These are phyloP conservation scores for Striga asiatica DNA, from an alignment of 257 asterid genomes.

Conservation along the genomic window DNA sequence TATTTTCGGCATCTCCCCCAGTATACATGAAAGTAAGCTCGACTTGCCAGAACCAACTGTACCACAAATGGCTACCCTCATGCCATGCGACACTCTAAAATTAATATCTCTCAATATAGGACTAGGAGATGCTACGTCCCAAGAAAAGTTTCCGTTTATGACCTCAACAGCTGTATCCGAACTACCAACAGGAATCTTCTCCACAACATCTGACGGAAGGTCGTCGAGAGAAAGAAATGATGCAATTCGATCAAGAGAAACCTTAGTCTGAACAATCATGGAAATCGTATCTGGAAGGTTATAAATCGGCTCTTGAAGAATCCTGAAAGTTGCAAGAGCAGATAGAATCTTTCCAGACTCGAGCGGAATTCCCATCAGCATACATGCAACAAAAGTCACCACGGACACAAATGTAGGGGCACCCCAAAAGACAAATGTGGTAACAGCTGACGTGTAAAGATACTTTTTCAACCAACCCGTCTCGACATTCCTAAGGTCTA, in stretches of 20 bases:
- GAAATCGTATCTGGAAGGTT: slow-evolving; percentile 74
- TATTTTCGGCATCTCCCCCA: slow-evolving; percentile 40
- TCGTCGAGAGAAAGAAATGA: slow-evolving; percentile 79
- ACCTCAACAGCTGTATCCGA: slow-evolving; percentile 52
- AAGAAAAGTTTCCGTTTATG: slow-evolving; percentile 53
- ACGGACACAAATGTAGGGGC: slow-evolving; percentile 78
- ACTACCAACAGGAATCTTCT: slow-evolving; percentile 42
- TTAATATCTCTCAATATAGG: slow-evolving; percentile 53
- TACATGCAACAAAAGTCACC: slow-evolving; percentile 16
- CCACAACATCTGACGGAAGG: slow-evolving; percentile 38
- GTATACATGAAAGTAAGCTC: neutral
- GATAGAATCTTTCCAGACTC: neutral
- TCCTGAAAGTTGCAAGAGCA: slow-evolving; percentile 59
- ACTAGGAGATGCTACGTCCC: slow-evolving; percentile 46
- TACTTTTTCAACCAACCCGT: slow-evolving; percentile 16
- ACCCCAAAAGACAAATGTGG: slow-evolving; percentile 58
- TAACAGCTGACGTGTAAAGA: slow-evolving; percentile 41
- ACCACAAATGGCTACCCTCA: slow-evolving; percentile 89
- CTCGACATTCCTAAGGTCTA: neutral
- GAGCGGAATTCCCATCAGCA: neutral
- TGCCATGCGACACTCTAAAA: slow-evolving; percentile 44
- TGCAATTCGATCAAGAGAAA: slow-evolving; percentile 81
- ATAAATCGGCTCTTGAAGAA: slow-evolving; percentile 82
- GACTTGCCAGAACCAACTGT: slow-evolving; percentile 80
- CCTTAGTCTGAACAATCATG: slow-evolving; percentile 84